Percentiles rank a stretch among this genome's conserved stretches.
Conservation (phyloP, 2,329 filamentous ascomycete species). For the Beauveria australis region DNA sequence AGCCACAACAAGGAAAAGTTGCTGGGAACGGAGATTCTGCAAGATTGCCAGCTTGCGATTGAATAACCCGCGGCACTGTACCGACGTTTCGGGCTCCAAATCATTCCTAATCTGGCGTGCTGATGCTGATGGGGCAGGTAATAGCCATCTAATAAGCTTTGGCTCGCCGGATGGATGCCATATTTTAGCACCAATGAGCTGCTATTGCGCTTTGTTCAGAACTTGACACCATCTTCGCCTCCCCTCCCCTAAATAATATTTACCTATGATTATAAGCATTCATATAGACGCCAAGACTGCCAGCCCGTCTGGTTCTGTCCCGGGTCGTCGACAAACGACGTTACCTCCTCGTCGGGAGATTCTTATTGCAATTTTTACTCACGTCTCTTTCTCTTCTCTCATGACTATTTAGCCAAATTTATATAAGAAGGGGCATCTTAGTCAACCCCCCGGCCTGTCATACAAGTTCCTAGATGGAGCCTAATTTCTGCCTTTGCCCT, state of each 20-base stretch:
- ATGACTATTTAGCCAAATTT: not conserved
- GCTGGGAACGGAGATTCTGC: not conserved
- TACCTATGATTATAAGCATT: too few relatives aligned
- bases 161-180: too few relatives aligned
- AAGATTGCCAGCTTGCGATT: not conserved
- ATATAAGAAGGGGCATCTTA: not conserved
- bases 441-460: not conserved
- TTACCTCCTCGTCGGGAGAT: too few relatives aligned
- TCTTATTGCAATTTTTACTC: too few relatives aligned
- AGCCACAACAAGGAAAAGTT: not conserved
- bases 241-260: too few relatives aligned
- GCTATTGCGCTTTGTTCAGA: not conserved
- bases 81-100: not conserved
- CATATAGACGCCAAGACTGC: too few relatives aligned
- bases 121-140: not conserved
- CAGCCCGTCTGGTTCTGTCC: too few relatives aligned
- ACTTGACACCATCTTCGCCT: too few relatives aligned
- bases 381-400: not conserved
- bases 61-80: not conserved
- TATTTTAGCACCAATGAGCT: constrained; percentile 3
- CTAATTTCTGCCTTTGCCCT: not conserved
- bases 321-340: too few relatives aligned
- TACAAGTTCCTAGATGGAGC: not conserved
- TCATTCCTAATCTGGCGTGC: not conserved
- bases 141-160: not conserved